Evolutionary conservation across 257 asterid genomes (phyloP), one percentile per base, ranked within the genome.

Genomic region (Solanum raphanifolium): DNA sequence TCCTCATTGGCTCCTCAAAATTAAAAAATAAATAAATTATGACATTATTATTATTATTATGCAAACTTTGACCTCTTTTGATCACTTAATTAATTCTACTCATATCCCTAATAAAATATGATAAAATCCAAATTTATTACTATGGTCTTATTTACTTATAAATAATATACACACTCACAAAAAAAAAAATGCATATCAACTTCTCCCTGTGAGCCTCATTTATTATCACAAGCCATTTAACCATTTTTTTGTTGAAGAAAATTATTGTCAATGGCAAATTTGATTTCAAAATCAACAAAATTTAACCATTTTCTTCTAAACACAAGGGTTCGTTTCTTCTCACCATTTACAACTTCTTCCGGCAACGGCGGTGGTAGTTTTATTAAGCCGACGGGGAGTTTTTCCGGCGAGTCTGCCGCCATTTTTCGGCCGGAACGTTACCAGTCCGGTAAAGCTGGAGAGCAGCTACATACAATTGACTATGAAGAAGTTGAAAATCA

Each of bases 381-480:
- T 7, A 18, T 83, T 29, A 81, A 38, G 36, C 74, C 38, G 23
- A 7, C 86, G 23, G 85, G 62, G 36, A 91, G 79, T 13, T 87
- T 68, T 9, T 20, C 85, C 39, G 90, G 66, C n/a, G 32, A 83
- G 13, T 84, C 87, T 3, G 85, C 91, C 84, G 43, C 91, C 38
- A 13, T 36, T 38, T 52, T 36, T 27, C 73, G 87, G 46, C 69
- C 89, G 72, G 90, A 91, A 68, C 93, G 98, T 48, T 85, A 85
- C 34, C 95, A 92, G 89, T 94, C 98, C 4, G 89, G 89, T 48
- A 87, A 90, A 88, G 94, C 96, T n/a, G 96, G 92, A 38, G 94
- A 90, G 52, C 94, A 90, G 29, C 83, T 86, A 1, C 90, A 91
- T 72, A 65, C 89, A 13, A 86, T 93, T 9, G 93, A 90, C 78